phyloP scores from a whole-genome alignment of 345 rosid species.

The Heritiera littoralis region DNA sequence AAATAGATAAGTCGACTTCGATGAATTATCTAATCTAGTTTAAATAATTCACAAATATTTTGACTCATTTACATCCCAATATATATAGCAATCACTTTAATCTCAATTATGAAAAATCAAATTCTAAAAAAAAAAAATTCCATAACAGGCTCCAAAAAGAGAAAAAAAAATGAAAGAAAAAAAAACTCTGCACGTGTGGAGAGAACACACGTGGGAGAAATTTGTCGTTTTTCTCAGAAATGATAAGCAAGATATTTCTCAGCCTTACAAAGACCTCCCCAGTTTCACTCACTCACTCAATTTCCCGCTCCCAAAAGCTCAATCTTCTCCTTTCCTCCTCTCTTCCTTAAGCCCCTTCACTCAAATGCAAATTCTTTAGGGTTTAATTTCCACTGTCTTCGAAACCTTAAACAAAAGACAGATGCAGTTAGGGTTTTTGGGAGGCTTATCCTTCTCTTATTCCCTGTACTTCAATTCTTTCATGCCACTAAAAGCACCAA shows the following conservation, averaged over 20 bases:
- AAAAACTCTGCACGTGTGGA: not conserved
- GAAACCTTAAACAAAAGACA: not conserved
- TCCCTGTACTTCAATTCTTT: constrained; percentile 27
- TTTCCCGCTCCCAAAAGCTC: constrained; percentile 40
- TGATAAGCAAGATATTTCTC: constrained; percentile 32
- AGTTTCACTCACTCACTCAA: constrained; percentile 1
- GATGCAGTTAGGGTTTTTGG: constrained; percentile 36
- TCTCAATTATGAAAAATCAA: too few relatives aligned
- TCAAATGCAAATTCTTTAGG: constrained; percentile 17
- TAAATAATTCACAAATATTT: too few relatives aligned
- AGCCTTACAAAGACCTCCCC: constrained; percentile 26
- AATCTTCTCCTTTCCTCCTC: too few relatives aligned
- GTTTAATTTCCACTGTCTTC: constrained; percentile 18
- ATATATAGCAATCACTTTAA: too few relatives aligned
- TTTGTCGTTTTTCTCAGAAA: not conserved
- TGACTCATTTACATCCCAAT: too few relatives aligned
- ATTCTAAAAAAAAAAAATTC: too few relatives aligned
- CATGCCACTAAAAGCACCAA: constrained; percentile 23
- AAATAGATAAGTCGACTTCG: too few relatives aligned
- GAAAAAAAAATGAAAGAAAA: not conserved
- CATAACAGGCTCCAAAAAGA: too few relatives aligned
- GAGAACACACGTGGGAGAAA: not conserved
- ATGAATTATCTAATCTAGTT: too few relatives aligned
- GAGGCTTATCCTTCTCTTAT: constrained; percentile 35
- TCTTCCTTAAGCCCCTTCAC: constrained; percentile 2